Percentiles rank a stretch among this genome's conserved stretches.
These are phyloP conservation scores for Aspergillus funiculosus DNA, from an alignment of 495 filamentous ascomycete genomes.

Conservation along the genomic window DNA sequence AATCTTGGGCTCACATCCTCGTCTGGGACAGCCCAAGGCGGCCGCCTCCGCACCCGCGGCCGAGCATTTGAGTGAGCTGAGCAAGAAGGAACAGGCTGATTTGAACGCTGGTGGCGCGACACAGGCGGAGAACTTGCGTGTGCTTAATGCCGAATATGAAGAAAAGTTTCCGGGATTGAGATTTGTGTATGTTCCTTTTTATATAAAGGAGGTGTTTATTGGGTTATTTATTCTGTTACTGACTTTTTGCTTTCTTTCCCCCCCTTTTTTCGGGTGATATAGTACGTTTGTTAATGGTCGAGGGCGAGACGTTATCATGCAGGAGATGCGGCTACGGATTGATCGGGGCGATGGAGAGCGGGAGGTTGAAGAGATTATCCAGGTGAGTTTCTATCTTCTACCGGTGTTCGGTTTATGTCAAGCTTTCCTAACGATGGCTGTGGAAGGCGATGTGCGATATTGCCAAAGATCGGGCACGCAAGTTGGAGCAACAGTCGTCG, in stretches of 20 bases:
- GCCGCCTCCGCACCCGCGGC: conserved; percentile 53
- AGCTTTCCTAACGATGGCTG: not conserved
- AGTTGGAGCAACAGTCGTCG: conserved; percentile 32
- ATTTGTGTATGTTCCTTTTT: conserved; percentile 63
- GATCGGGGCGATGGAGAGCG: conserved; percentile 55
- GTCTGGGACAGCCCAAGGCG: conserved; percentile 60
- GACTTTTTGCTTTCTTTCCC: not conserved
- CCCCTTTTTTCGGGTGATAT: too few relatives aligned
- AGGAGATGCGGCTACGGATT: conserved; percentile 77
- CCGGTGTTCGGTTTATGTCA: not conserved
- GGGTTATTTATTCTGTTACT: not conserved
- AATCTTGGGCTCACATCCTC: conserved; percentile 82
- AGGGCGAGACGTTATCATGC: conserved; percentile 65
- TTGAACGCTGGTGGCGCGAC: conserved; percentile 52
- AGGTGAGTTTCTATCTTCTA: conserved; percentile 55
- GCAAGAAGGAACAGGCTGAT: conserved; percentile 72
- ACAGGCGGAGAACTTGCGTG: conserved; percentile 40
- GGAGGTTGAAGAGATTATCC: conserved; percentile 71
- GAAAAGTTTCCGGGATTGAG: conserved; percentile 70
- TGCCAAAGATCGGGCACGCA: conserved; percentile 55
- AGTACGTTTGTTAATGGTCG: conserved; percentile 88
- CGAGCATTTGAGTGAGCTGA: conserved; percentile 62
- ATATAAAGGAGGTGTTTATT: not conserved
- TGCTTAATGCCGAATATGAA: conserved; percentile 80
- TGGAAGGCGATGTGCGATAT: conserved; percentile 67